Percentiles rank a stretch among this genome's conserved stretches.
Evolutionary conservation across 1,284 basidiomycete species (phyloP).

Genomic region (Leccinum pachyderme): DNA sequence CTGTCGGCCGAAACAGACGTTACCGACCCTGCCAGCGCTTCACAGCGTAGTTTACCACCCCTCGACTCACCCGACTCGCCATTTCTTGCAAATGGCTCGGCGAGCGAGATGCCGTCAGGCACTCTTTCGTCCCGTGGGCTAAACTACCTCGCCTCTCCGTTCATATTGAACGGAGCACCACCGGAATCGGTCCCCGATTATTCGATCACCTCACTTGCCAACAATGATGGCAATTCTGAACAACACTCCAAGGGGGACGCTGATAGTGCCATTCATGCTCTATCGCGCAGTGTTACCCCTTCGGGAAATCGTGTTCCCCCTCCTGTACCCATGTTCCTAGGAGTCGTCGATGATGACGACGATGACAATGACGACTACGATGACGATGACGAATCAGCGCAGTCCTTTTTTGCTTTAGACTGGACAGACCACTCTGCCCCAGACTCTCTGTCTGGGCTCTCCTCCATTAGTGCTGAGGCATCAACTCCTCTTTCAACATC

Average conservation of each 20-base stretch:
- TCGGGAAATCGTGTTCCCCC: constrained; percentile 3
- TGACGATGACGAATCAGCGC: constrained; percentile 2
- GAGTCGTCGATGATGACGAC: not conserved
- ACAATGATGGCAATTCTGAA: constrained; percentile 4
- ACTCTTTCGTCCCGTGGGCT: constrained; percentile 6
- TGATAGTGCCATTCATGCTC: not conserved
- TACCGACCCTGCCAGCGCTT: not conserved
- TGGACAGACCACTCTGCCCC: constrained; percentile 1
- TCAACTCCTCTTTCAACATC: constrained; percentile 8
- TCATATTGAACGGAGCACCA: constrained; percentile 3
- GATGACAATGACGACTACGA: not conserved
- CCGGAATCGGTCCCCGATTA: not conserved
- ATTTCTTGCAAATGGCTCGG: constrained; percentile 10
- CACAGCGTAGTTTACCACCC: constrained; percentile 4
- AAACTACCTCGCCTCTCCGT: constrained; percentile 17
- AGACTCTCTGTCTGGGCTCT: not conserved
- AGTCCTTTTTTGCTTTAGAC: no score
- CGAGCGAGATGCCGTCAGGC: not conserved
- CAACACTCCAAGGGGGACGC: not conserved
- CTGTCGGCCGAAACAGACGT: constrained; percentile 3
- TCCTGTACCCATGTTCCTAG: not conserved
- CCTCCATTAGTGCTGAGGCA: not conserved
- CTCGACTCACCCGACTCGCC: constrained; percentile 16
- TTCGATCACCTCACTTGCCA: not conserved
- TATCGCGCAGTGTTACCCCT: not conserved